Conservation (phyloP, 371 early-diverging fungal genomes). For the Mortierella sp. region DNA sequence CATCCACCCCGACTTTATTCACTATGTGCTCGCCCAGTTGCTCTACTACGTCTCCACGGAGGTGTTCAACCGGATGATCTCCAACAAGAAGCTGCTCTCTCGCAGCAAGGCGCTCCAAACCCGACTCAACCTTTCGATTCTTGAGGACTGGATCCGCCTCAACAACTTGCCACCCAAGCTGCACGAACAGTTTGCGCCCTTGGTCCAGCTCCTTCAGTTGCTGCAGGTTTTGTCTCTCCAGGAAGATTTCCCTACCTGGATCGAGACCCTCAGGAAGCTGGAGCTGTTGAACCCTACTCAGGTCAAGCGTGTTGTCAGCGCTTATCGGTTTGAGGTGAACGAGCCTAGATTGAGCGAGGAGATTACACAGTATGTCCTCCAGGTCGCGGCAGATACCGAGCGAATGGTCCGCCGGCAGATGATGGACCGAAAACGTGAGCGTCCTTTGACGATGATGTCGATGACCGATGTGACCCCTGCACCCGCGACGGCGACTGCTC, state of each 20-base stretch:
- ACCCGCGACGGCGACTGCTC: background rate
- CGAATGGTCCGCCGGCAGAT: conserved; percentile 45
- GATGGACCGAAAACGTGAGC: conserved; percentile 4
- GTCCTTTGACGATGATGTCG: background rate
- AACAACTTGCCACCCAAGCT: conserved; percentile 65
- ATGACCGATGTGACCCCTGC: background rate
- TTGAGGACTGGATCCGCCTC: conserved; percentile 89
- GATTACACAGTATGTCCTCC: conserved; percentile 78
- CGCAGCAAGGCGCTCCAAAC: conserved; percentile 89
- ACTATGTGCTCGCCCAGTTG: conserved; percentile 79
- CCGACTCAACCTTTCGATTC: conserved; percentile 82
- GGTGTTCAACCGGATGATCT: conserved; percentile 87
- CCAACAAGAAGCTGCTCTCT: conserved; percentile 77
- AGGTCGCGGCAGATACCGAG: conserved; percentile 73
- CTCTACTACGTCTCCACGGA: conserved; percentile 82
- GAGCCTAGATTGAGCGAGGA: conserved; percentile 79
- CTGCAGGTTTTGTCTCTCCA: conserved; percentile 84
- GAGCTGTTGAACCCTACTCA: conserved; percentile 80
- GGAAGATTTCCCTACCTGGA: conserved; percentile 75
- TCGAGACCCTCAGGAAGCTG: conserved; percentile 77
- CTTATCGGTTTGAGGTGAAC: conserved; percentile 89
- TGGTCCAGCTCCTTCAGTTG: conserved; percentile 86
- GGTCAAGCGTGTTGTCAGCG: conserved; percentile 76
- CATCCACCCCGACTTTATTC: conserved; percentile 79
- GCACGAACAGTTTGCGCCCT: conserved; percentile 66